phyloP scores from a whole-genome alignment of 768 basidiomycete genomes.

The Boletellus emodensis region DNA sequence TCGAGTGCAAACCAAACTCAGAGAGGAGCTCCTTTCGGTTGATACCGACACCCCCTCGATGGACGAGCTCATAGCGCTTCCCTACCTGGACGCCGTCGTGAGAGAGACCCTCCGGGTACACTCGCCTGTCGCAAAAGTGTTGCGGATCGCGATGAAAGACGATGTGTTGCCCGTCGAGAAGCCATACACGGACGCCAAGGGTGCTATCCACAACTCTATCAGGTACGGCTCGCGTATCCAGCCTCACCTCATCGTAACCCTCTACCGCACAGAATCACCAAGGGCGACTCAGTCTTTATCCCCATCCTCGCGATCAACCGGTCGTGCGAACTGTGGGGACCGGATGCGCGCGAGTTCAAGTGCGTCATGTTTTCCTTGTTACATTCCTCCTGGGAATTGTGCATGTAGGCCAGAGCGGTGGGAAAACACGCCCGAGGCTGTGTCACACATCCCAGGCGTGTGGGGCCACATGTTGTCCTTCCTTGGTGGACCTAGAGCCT shows the following conservation, averaged over 20 bases:
- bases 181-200: neutral
- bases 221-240: neutral
- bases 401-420: too few species aligned
- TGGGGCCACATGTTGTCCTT: too few species aligned
- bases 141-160: conserved; percentile 47
- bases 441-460: too few species aligned
- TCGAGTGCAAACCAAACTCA: neutral
- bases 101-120: conserved; percentile 53
- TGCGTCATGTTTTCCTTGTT: neutral
- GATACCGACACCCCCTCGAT: conserved; percentile 58
- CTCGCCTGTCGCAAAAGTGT: conserved; percentile 43
- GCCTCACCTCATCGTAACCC: neutral
- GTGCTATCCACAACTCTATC: neutral
- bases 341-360: neutral
- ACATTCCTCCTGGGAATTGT: too few species aligned
- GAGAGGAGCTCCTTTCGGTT: conserved; percentile 35
- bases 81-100: too few species aligned
- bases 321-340: neutral
- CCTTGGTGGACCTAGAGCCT: too few species aligned
- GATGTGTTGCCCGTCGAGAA: conserved; percentile 42
- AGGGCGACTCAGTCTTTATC: neutral
- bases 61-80: conserved; percentile 62
- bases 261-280: neutral
- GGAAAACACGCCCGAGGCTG: too few species aligned
- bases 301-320: too few species aligned